A percentile compares a stretch with the other conserved stretches of the same genome.
phyloP scores from a whole-genome alignment of 1,284 basidiomycete genomes.

The Cystobasidium slooffiae region DNA sequence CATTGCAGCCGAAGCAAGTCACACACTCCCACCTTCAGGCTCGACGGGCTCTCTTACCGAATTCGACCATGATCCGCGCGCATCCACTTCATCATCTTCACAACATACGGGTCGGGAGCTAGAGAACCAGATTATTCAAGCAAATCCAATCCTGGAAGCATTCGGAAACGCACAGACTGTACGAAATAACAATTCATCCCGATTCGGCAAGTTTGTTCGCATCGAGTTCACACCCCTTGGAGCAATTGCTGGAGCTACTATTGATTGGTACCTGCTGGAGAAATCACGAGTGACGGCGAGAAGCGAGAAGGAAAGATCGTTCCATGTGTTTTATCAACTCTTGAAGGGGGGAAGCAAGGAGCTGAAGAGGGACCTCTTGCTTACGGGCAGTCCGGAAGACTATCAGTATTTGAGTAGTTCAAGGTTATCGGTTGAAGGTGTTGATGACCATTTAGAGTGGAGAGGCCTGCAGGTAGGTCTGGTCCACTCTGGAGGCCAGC shows the following conservation, averaged over 20 bases:
- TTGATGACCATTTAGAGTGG: conserved; percentile 93
- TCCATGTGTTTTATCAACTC: conserved; percentile 97
- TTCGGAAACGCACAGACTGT: conserved; percentile 99
- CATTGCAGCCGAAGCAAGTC: conserved; percentile 77
- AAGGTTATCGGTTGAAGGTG: conserved; percentile 86
- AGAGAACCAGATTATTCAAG: conserved; percentile 95
- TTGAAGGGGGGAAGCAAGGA: conserved; percentile 59
- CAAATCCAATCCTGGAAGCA: conserved; percentile 96
- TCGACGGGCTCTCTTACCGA: conserved; percentile 54
- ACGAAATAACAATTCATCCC: conserved; percentile 97
- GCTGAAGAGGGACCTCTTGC: conserved; percentile 64
- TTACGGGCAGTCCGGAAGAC: conserved; percentile 75
- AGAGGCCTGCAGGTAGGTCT: conserved; percentile 68
- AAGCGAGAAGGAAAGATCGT: conserved; percentile 84
- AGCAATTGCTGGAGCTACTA: conserved; percentile 95
- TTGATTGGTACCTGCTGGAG: conserved; percentile 98
- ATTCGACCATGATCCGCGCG: conserved; percentile 53
- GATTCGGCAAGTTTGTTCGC: conserved; percentile 95
- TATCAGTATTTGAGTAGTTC: conserved; percentile 93
- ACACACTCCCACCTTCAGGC: conserved; percentile 63
- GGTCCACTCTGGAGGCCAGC: too few species aligned
- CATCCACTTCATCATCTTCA: conserved; percentile 58
- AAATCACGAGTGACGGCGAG: conserved; percentile 94
- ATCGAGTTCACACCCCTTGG: conserved; percentile 94
- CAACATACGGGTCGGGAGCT: conserved; percentile 62